A percentile compares a stretch with the other conserved stretches of the same genome.
Conservation (phyloP, 768 basidiomycete species). For the Mycena haematopus region DNA sequence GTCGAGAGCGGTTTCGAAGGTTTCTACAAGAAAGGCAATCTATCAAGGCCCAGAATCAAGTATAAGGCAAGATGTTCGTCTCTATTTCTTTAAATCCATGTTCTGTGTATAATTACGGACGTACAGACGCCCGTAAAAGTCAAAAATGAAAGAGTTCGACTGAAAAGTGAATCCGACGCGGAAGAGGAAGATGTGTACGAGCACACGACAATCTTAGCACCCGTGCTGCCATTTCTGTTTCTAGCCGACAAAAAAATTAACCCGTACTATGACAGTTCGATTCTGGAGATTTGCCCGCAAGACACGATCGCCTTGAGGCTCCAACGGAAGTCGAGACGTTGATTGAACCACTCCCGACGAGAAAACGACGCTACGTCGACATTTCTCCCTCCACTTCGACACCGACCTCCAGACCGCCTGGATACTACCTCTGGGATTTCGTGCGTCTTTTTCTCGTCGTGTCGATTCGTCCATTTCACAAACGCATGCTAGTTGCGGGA, state of each 20-base stretch:
- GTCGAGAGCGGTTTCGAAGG: neutral
- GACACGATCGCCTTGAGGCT: neutral
- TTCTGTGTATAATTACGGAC: neutral
- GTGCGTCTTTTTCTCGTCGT: constrained; percentile 14
- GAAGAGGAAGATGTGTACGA: constrained; percentile 17
- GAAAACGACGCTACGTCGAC: constrained; percentile 11
- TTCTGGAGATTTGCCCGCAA: neutral
- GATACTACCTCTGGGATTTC: constrained; percentile 12
- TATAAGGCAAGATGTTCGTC: constrained; percentile 1
- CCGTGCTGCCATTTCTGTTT: neutral
- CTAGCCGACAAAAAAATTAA: neutral
- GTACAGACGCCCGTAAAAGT: neutral
- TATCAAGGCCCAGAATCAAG: neutral
- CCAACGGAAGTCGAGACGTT: neutral
- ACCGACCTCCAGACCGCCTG: neutral
- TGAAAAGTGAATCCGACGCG: constrained; percentile 5
- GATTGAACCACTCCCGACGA: neutral
- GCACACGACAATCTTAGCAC: neutral
- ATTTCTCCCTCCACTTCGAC: neutral
- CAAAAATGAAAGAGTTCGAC: neutral
- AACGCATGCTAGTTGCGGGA: neutral
- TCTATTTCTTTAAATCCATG: neutral
- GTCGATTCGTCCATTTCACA: neutral
- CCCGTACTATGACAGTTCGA: neutral
- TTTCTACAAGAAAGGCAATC: neutral